Percentiles rank a stretch among this genome's conserved stretches.
These are phyloP conservation scores for Penicillium rolfsii DNA, from an alignment of 2,329 filamentous ascomycete species.

Conservation along the genomic window DNA sequence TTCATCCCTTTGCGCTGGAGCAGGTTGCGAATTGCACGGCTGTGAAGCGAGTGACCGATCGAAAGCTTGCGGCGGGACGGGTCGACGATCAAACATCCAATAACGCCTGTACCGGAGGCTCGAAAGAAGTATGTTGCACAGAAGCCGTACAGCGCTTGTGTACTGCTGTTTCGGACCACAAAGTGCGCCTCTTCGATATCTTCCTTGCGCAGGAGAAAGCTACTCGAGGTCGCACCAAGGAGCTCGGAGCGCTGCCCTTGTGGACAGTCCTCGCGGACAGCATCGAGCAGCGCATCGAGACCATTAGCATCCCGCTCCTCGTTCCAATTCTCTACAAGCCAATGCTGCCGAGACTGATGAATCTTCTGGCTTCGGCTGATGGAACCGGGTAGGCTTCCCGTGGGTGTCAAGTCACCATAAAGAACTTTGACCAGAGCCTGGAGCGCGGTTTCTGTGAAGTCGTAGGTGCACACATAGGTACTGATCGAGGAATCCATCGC, in stretches of 20 bases:
- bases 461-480: conserved; percentile 93
- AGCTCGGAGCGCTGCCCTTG: conserved; percentile 71
- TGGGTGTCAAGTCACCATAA: conserved; percentile 71
- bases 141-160: conserved; percentile 87
- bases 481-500: conserved; percentile 88
- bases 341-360: conserved; percentile 87
- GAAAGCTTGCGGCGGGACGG: conserved; percentile 83
- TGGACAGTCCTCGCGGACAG: conserved; percentile 63
- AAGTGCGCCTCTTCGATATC: conserved; percentile 82
- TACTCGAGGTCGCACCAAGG: conserved; percentile 68
- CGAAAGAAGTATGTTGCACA: conserved; percentile 83
- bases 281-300: conserved; percentile 73
- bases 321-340: conserved; percentile 90
- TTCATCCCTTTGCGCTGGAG: conserved; percentile 72
- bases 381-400: conserved; percentile 66
- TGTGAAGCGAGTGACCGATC: conserved; percentile 87
- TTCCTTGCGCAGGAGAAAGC: conserved; percentile 73
- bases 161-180: conserved; percentile 92
- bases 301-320: conserved; percentile 73
- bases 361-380: conserved; percentile 85
- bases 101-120: conserved; percentile 69
- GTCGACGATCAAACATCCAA: conserved; percentile 88
- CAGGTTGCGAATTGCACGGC: conserved; percentile 77
- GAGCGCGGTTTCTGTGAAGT: conserved; percentile 92
- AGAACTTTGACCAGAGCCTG: conserved; percentile 80